Evolutionary conservation across 2,329 filamentous ascomycete species (phyloP).

Genomic region (Xylaria hypoxylon): DNA sequence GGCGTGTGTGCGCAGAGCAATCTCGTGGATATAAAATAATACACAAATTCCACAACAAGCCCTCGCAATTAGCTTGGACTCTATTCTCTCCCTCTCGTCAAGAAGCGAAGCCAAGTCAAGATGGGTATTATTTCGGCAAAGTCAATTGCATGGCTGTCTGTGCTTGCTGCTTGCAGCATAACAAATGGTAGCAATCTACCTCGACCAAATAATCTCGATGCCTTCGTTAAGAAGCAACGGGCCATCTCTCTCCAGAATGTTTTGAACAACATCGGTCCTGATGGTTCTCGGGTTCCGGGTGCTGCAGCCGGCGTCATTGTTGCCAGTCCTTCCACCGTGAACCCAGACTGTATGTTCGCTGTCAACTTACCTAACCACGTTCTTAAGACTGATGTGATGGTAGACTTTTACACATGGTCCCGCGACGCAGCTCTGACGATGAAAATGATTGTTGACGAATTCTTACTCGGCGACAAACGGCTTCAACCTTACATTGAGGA

Average conservation of each 20-base stretch:
- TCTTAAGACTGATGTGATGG: constrained; percentile 18
- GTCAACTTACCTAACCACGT: background rate
- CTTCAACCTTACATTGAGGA: constrained; percentile 62
- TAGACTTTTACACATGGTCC: constrained; percentile 70
- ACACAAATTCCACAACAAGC: background rate
- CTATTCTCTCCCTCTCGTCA: constrained; percentile 10
- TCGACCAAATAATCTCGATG: constrained; percentile 27
- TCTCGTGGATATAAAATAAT: constrained; percentile 21
- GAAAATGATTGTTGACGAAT: constrained; percentile 64
- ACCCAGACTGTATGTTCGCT: constrained; percentile 63
- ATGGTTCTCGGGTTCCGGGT: constrained; percentile 60
- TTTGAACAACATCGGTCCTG: constrained; percentile 66
- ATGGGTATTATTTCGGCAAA: constrained; percentile 35
- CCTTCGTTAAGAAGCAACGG: constrained; percentile 59
- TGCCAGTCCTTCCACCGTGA: constrained; percentile 64
- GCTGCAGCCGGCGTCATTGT: constrained; percentile 64
- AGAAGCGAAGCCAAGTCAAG: constrained; percentile 16
- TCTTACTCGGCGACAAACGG: constrained; percentile 59
- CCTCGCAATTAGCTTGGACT: background rate
- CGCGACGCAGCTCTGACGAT: constrained; percentile 65
- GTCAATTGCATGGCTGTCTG: constrained; percentile 32
- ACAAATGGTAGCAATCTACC: constrained; percentile 25
- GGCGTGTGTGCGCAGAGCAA: constrained; percentile 24
- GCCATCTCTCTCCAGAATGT: constrained; percentile 62
- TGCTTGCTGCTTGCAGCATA: constrained; percentile 31